Conservation (phyloP, 169 alveolate genomes). For the Plasmodium vivax region DNA sequence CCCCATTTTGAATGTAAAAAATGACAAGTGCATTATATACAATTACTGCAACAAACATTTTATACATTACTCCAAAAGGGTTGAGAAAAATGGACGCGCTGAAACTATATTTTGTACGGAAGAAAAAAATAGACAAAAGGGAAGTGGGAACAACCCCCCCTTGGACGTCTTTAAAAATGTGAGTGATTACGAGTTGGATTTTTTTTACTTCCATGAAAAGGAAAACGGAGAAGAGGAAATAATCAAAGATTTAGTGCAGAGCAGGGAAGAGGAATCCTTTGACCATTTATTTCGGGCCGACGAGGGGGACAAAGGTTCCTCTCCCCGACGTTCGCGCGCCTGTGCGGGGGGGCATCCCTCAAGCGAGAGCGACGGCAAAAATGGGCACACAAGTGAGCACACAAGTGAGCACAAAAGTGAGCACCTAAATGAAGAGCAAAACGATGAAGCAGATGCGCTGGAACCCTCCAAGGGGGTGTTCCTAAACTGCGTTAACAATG, state of each 20-base stretch:
- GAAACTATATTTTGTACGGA: background rate
- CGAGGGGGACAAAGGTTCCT: background rate
- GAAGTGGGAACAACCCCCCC: background rate
- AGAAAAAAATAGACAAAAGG: background rate
- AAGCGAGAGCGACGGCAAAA: background rate
- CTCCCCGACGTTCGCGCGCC: background rate
- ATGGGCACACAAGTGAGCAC: too few relatives aligned
- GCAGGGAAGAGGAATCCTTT: constrained; percentile 17
- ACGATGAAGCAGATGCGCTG: background rate
- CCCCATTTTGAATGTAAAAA: constrained; percentile 46
- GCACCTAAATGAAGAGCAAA: background rate
- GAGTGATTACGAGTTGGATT: constrained; percentile 49
- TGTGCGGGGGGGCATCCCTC: background rate
- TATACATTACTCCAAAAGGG: constrained; percentile 7
- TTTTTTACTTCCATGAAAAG: constrained; percentile 56
- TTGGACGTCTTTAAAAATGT: constrained; percentile 69
- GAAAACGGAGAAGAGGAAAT: constrained; percentile 25
- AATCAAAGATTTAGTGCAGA: constrained; percentile 12
- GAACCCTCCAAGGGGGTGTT: constrained; percentile 14
- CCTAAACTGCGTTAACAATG: constrained; percentile 25
- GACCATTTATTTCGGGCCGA: constrained; percentile 12
- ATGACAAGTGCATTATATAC: constrained; percentile 31
- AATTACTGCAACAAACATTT: constrained; percentile 40
- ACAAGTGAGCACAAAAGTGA: background rate
- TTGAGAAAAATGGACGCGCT: background rate